Evolutionary conservation across 2,329 filamentous ascomycete species (phyloP).

Genomic region (Coccinonectria pachysandricola): DNA sequence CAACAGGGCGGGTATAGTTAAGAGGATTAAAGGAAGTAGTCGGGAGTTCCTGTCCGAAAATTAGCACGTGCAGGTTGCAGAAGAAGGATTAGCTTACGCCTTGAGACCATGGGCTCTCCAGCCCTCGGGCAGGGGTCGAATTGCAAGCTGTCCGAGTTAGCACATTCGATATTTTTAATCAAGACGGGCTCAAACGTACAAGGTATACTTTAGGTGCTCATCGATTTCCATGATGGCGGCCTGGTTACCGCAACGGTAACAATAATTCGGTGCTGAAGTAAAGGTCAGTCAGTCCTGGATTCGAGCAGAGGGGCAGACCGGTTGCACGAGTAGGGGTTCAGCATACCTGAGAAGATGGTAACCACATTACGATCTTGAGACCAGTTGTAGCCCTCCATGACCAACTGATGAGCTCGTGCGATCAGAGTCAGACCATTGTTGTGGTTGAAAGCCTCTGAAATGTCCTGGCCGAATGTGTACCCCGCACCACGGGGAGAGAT

Average conservation of each 20-base stretch:
- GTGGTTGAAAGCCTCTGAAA: slow-evolving; percentile 97
- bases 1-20: slow-evolving; percentile 18
- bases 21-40: slow-evolving; percentile 84
- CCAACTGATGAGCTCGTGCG: slow-evolving; percentile 91
- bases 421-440: slow-evolving; percentile 96
- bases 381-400: slow-evolving; percentile 99
- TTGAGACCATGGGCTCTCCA: slow-evolving; percentile 97
- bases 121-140: slow-evolving; percentile 97
- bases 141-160: slow-evolving; percentile 77
- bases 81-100: slow-evolving; percentile 44
- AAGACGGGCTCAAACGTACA: slow-evolving; percentile 62
- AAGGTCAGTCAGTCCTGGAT: slow-evolving; percentile 3
- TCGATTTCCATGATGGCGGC: slow-evolving; percentile 99
- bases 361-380: slow-evolving; percentile 97
- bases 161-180: no score
- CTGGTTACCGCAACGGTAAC: slow-evolving; percentile 97
- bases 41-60: slow-evolving; percentile 58
- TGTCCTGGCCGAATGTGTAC: slow-evolving; percentile 94
- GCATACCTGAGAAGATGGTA: slow-evolving; percentile 87
- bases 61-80: slow-evolving; percentile 7
- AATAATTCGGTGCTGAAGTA: slow-evolving; percentile 71
- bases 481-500: slow-evolving; percentile 91
- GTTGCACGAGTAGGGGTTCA: slow-evolving; percentile 1
- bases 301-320: neutral
- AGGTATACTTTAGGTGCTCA: slow-evolving; percentile 98